A percentile compares a stretch with the other conserved stretches of the same genome.
These are phyloP conservation scores for Rosa hybrid DNA, from an alignment of 331 rosid genomes.

Conservation along the genomic window DNA sequence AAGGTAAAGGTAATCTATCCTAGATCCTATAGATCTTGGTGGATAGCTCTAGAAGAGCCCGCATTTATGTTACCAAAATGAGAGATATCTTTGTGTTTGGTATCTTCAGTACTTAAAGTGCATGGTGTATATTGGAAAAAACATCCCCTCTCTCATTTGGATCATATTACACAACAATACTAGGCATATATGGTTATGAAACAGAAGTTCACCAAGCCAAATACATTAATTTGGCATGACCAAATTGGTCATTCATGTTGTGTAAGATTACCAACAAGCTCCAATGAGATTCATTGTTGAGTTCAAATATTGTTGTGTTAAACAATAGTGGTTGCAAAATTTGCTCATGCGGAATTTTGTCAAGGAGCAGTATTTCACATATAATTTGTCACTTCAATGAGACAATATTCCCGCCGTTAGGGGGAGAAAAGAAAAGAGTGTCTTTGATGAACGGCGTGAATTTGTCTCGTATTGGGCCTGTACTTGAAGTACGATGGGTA, in stretches of 20 bases:
- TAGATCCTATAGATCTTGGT: neutral
- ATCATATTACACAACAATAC: neutral
- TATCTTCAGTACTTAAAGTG: neutral
- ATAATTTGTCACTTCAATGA: neutral
- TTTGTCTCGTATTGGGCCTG: neutral
- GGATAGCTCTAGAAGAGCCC: neutral
- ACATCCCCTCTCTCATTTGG: neutral
- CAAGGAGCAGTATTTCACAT: neutral
- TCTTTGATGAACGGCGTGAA: neutral
- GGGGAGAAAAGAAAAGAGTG: too few species aligned
- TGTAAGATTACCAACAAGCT: neutral
- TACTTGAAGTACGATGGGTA: too few species aligned
- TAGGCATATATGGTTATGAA: neutral
- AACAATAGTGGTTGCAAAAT: neutral
- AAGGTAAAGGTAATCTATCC: neutral
- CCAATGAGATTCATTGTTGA: neutral
- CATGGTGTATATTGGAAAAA: neutral
- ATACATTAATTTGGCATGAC: neutral
- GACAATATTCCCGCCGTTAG: neutral
- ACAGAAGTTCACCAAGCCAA: neutral
- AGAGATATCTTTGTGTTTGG: neutral
- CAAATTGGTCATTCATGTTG: neutral
- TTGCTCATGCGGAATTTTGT: neutral
- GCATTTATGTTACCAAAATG: too few species aligned
- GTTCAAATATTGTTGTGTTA: neutral